Evolutionary conservation across 495 filamentous ascomycete species (phyloP).

Genomic region (Penicillium crystallinum): DNA sequence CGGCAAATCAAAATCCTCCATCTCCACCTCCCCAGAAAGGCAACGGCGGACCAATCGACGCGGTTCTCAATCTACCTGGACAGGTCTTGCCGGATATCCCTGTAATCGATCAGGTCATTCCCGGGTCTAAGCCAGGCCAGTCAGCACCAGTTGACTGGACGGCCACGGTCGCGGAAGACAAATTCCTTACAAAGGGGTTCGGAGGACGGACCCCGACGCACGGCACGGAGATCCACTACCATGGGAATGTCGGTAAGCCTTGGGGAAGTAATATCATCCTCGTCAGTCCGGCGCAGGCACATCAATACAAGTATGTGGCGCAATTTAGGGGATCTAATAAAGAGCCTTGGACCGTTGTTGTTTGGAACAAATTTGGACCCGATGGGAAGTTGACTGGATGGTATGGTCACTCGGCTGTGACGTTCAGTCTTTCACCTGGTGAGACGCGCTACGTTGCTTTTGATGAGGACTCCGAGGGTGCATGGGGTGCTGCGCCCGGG

Average conservation of each 20-base stretch:
- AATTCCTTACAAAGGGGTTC: constrained; percentile 25
- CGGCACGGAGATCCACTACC: constrained; percentile 29
- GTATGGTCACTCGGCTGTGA: constrained; percentile 41
- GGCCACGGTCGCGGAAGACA: constrained; percentile 13
- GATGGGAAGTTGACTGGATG: constrained; percentile 41
- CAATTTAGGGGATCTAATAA: constrained; percentile 36
- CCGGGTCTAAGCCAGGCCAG: background rate
- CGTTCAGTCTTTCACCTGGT: constrained; percentile 38
- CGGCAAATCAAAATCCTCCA: background rate
- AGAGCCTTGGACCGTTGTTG: constrained; percentile 35
- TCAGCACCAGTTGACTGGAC: constrained; percentile 21
- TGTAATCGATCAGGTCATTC: constrained; percentile 7
- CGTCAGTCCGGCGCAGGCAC: constrained; percentile 29
- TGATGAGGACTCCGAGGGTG: constrained; percentile 42
- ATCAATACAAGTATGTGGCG: constrained; percentile 44
- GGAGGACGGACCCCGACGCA: constrained; percentile 23
- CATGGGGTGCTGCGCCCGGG: constrained; percentile 35
- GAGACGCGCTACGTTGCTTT: constrained; percentile 45
- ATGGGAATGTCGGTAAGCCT: constrained; percentile 47
- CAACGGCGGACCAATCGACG: background rate
- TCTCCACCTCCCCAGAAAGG: background rate
- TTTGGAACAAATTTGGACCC: constrained; percentile 53
- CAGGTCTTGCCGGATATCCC: constrained; percentile 8
- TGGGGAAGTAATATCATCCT: constrained; percentile 52
- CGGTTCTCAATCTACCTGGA: background rate